A percentile compares a stretch with the other conserved stretches of the same genome.
Conservation (phyloP, 768 basidiomycete genomes). For the Xerocomus spinulosus region DNA sequence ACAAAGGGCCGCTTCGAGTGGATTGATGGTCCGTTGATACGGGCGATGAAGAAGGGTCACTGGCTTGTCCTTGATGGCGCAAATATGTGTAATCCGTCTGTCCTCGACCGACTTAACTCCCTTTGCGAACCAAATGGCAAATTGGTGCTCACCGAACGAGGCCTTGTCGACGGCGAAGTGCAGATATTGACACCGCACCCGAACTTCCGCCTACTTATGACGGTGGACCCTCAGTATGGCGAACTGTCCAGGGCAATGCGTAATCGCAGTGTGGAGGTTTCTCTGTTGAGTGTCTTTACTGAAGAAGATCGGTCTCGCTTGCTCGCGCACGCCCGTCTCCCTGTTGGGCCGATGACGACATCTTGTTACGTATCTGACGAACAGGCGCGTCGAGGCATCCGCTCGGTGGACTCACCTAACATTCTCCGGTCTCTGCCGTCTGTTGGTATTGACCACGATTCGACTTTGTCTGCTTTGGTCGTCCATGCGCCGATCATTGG, state of each 20-base stretch:
- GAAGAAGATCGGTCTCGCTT: slow-evolving; percentile 47
- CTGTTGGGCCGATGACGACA: slow-evolving; percentile 18
- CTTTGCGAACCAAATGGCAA: slow-evolving; percentile 85
- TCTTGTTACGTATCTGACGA: slow-evolving; percentile 17
- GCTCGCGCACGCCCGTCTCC: slow-evolving; percentile 48
- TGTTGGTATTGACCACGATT: slow-evolving; percentile 46
- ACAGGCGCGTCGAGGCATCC: slow-evolving; percentile 25
- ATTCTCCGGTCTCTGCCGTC: slow-evolving; percentile 28
- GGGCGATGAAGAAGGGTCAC: slow-evolving; percentile 78
- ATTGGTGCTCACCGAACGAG: slow-evolving; percentile 85
- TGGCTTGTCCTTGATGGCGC: slow-evolving; percentile 93
- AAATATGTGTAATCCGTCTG: slow-evolving; percentile 92
- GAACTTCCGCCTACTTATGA: slow-evolving; percentile 91
- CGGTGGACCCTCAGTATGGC: slow-evolving; percentile 84
- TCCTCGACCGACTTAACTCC: slow-evolving; percentile 94
- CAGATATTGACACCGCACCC: slow-evolving; percentile 79
- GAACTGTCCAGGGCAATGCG: slow-evolving; percentile 98
- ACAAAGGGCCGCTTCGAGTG: slow-evolving; percentile 73
- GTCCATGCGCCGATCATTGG: slow-evolving; percentile 36
- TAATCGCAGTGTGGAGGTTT: slow-evolving; percentile 89
- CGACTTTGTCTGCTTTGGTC: slow-evolving; percentile 39
- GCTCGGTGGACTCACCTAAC: neutral
- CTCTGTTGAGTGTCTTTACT: slow-evolving; percentile 36
- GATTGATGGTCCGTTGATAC: slow-evolving; percentile 89
- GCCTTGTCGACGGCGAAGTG: slow-evolving; percentile 71